Conservation (phyloP, 352 stramenopile species). For the Pythium folliculosum region DNA sequence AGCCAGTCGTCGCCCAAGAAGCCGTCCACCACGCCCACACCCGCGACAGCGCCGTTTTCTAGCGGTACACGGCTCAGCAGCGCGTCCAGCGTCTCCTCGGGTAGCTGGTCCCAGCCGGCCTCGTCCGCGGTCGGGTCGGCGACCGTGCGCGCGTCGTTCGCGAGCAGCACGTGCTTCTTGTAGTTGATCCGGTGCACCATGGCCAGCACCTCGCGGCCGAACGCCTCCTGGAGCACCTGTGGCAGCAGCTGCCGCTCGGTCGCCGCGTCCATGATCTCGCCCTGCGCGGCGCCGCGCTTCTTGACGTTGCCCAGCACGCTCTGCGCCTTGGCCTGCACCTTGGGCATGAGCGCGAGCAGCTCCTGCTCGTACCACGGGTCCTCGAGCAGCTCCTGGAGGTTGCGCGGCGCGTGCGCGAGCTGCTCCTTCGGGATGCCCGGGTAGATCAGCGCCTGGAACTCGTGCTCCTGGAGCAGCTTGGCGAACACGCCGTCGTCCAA, state of each 20-base stretch:
- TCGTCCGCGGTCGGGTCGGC: constrained; percentile 60
- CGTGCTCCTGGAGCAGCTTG: constrained; percentile 59
- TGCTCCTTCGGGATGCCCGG: constrained; percentile 73
- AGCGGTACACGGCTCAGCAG: constrained; percentile 27
- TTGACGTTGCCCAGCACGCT: constrained; percentile 86
- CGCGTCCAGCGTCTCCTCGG: constrained; percentile 49
- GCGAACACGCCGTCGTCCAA: constrained; percentile 82
- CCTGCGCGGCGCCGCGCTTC: constrained; percentile 58
- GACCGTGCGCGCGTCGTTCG: constrained; percentile 59
- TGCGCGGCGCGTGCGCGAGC: constrained; percentile 64
- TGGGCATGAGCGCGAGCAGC: constrained; percentile 78
- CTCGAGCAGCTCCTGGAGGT: constrained; percentile 68
- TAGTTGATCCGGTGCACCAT: constrained; percentile 87
- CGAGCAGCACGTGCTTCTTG: constrained; percentile 77
- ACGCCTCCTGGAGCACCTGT: constrained; percentile 84
- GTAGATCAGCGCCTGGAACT: constrained; percentile 83
- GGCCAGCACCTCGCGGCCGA: constrained; percentile 75
- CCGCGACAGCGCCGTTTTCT: constrained; percentile 18
- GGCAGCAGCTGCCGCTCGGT: constrained; percentile 71
- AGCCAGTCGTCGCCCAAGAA: constrained; percentile 86
- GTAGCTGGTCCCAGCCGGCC: constrained; percentile 66
- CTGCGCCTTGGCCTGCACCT: constrained; percentile 71
- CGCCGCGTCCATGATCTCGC: constrained; percentile 74
- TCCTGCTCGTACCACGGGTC: constrained; percentile 84
- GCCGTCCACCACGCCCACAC: constrained; percentile 57